These are phyloP conservation scores for Lolium perenne DNA, from an alignment of 176 grass and related monocot species.

Conservation along the genomic window DNA sequence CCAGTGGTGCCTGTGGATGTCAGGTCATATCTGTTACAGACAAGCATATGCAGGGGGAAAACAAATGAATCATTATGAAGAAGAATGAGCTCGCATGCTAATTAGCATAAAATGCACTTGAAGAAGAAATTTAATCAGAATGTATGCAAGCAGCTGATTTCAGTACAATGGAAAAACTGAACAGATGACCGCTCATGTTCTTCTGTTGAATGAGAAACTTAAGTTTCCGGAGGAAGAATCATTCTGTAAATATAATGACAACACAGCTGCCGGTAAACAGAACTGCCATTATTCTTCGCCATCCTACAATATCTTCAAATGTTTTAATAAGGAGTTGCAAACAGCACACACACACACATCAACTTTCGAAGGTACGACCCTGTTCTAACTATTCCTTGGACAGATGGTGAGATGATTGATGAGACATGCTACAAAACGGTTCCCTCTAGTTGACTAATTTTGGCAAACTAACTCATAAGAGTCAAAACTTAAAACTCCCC, in stretches of 20 bases:
- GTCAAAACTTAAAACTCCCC: slow-evolving; percentile 21
- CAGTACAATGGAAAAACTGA: slow-evolving; percentile 12
- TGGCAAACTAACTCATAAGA: slow-evolving; percentile 19
- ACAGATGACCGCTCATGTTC: not conserved
- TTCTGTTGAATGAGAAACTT: slow-evolving; percentile 1
- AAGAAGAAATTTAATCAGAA: not conserved
- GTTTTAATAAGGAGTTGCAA: slow-evolving; percentile 21
- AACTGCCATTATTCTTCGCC: not conserved
- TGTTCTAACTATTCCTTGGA: slow-evolving; percentile 23
- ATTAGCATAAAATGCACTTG: slow-evolving; percentile 20
- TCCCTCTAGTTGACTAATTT: slow-evolving; percentile 12
- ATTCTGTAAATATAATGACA: slow-evolving; percentile 3
- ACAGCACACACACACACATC: not conserved
- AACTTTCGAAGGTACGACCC: not conserved
- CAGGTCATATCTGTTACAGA: slow-evolving; percentile 44
- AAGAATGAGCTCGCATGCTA: slow-evolving; percentile 21
- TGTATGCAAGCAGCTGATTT: slow-evolving; percentile 2
- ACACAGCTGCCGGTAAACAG: not conserved
- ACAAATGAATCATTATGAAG: slow-evolving; percentile 2
- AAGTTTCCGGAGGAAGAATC: not conserved
- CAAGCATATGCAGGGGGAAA: slow-evolving; percentile 29
- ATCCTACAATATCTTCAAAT: slow-evolving; percentile 2
- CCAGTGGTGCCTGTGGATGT: slow-evolving; percentile 75
- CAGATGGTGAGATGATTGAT: slow-evolving; percentile 20
- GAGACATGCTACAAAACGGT: not conserved